Evolutionary conservation across 768 basidiomycete genomes (phyloP), one percentile per base, ranked within the genome.

Genomic region (Hygrocybe coccinea): DNA sequence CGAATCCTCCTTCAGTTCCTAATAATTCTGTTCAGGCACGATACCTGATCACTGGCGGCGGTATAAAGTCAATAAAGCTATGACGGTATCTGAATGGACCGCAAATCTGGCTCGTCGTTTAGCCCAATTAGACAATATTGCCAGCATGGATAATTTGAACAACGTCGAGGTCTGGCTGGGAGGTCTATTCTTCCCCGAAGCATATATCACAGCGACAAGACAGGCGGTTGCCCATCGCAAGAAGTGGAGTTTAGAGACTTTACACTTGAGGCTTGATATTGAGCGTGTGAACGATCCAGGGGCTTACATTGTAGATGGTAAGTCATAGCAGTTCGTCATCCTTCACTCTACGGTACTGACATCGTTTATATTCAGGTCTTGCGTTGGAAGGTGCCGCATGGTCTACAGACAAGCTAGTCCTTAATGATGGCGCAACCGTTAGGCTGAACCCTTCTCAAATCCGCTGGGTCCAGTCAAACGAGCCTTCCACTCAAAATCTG

Each of bases 151-250:
- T 59, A 84, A 78, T 64, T 71, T 87, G 59, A 79, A 74, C 60
- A 77, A 89, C 61, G 74, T 89, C 46, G 84, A 91, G 69, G 89
- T 97, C 44, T 92, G 91, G 89, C 82, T 98, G 12, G 94, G 95
- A 21, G 90, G 91, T 0, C 70, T 99, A 55, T 97, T 98, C 80
- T 94, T 90, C 81, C 97, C 95, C 0, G 91, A 95, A 65, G 95
- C 94, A 2, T 98, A 93, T 67, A 81, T 98, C 63, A 97, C 95
- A 1, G 95, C 95, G 1, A 95, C 93, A 2, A 80, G 95, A 50
- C 95, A 99, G 70, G 85, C 91, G n/a, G 89, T 94, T 4, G 97
- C 95, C 2, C 95, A 97, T 67, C 79, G 85, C 54, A 92, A 88
- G 73, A 84, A 85, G 60, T 91, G 91, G 88, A 95, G 92, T 69